These are phyloP conservation scores for Coniella lustricola DNA, from an alignment of 2,329 filamentous ascomycete genomes.

Conservation along the genomic window DNA sequence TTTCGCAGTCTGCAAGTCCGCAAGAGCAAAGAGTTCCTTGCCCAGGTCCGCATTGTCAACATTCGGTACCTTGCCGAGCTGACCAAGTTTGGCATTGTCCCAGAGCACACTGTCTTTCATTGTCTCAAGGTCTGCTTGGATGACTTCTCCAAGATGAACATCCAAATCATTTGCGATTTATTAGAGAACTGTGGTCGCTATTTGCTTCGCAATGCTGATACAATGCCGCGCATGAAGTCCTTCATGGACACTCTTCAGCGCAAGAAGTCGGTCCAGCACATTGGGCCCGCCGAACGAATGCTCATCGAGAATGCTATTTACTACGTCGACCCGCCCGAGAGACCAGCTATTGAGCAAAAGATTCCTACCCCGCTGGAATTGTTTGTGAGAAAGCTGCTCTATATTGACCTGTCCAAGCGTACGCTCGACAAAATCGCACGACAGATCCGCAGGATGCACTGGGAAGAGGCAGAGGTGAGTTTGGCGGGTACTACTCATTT, in stretches of 20 bases:
- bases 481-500: background rate
- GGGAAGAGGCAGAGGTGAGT: slow-evolving; percentile 80
- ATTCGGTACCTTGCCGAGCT: slow-evolving; percentile 96
- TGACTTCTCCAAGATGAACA: slow-evolving; percentile 98
- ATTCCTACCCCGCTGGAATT: slow-evolving; percentile 89
- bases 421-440: slow-evolving; percentile 92
- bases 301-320: slow-evolving; percentile 97
- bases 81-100: slow-evolving; percentile 96
- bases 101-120: slow-evolving; percentile 97
- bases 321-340: slow-evolving; percentile 91
- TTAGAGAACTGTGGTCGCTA: slow-evolving; percentile 96
- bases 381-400: slow-evolving; percentile 88
- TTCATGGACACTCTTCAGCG: slow-evolving; percentile 92
- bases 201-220: slow-evolving; percentile 84
- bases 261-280: slow-evolving; percentile 92
- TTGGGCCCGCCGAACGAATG: slow-evolving; percentile 95
- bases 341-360: slow-evolving; percentile 92
- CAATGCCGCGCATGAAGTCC: slow-evolving; percentile 83
- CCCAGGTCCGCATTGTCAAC: slow-evolving; percentile 87
- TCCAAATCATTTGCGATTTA: slow-evolving; percentile 94
- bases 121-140: slow-evolving; percentile 96
- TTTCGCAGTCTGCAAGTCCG: slow-evolving; percentile 94
- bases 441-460: slow-evolving; percentile 90
- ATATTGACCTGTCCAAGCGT: slow-evolving; percentile 87
- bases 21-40: slow-evolving; percentile 95